Base-by-base conservation (phyloP, 1,284 basidiomycete genomes). In the Heliocybe sulcata region DNA sequence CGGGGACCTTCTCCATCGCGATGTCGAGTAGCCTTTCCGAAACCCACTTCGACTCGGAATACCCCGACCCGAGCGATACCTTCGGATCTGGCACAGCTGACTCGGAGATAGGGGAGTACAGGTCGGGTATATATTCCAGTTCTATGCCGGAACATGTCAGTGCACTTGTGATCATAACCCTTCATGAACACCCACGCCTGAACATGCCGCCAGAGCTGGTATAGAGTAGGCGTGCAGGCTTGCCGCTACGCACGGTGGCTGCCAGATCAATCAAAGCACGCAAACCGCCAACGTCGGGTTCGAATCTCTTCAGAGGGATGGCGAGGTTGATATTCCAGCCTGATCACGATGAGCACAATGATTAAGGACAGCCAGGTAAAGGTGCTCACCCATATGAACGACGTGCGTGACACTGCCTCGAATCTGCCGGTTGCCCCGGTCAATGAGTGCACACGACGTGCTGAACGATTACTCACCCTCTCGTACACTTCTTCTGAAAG, bases 1-100 rank as follows among this genome's bases (percentile, higher is more conserved):
- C 50, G 6, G 58, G 59, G 31, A 57, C 35, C 25, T 59, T 55
- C 4, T 12, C 10, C 25, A 59, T 52, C 3, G 65, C 63, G 19
- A 54, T 51, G 16, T 54, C 45, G 10, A 66, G 54, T n/a, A 67
- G 45, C 8, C 51, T 58, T 52, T 68, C 67, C 0, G 61, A 59
- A 19, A 65, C 58, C 63, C 63, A 68, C 54, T 68, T 68, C 19
- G 63, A 59, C 53, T 64, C 63, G 2, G 60, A 54, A 51, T 68
- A 68, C 3, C 65, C 66, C 2, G 54, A 51, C 0, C 62, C 61
- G 11, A 63, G 51, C 2, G 61, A 60, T 6, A 65, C 55, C 2
- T 23, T 45, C 10, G 63, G 57, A 22, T 65, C 59, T 1, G 12
- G 22, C 22, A 61, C 55, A 23, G 51, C 45, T 20, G 50, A 55